A percentile compares a stretch with the other conserved stretches of the same genome.
Evolutionary conservation across 805 yeast species (phyloP).

Genomic region (Suhomyces emberorum): DNA sequence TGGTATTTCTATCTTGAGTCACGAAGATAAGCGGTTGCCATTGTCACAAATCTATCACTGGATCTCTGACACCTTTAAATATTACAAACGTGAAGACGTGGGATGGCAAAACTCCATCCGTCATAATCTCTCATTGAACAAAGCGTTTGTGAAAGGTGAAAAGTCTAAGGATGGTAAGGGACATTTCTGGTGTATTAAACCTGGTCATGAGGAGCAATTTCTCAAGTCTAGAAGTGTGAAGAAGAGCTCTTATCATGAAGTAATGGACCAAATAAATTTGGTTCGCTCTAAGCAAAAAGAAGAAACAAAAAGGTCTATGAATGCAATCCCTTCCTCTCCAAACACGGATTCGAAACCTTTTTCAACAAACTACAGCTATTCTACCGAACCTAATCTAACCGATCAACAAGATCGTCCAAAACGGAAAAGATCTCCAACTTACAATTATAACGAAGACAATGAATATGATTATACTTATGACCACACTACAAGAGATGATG

Average conservation of each 20-base stretch:
- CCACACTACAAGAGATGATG: slow-evolving; percentile 6
- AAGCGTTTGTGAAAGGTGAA: slow-evolving; percentile 87
- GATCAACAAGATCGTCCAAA: neutral
- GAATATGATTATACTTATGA: slow-evolving; percentile 10
- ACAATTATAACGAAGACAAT: slow-evolving; percentile 11
- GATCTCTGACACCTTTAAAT: slow-evolving; percentile 84
- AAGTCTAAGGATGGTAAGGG: slow-evolving; percentile 89
- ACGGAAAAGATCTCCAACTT: slow-evolving; percentile 8
- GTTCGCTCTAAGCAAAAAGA: slow-evolving; percentile 5
- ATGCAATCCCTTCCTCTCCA: slow-evolving; percentile 33
- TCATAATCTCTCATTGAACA: slow-evolving; percentile 87
- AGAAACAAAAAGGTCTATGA: slow-evolving; percentile 15
- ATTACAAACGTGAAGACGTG: slow-evolving; percentile 78
- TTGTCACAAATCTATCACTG: slow-evolving; percentile 77
- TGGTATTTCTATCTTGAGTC: slow-evolving; percentile 86
- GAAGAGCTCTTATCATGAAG: slow-evolving; percentile 40
- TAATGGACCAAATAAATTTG: slow-evolving; percentile 37
- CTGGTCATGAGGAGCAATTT: slow-evolving; percentile 81
- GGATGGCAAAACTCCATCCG: slow-evolving; percentile 99
- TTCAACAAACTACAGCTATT: slow-evolving; percentile 2
- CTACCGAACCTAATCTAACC: neutral
- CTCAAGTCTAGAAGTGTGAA: slow-evolving; percentile 58
- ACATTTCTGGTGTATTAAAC: slow-evolving; percentile 88
- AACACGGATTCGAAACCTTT: slow-evolving; percentile 8
- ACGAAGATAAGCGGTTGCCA: slow-evolving; percentile 49